phyloP scores from a whole-genome alignment of 1,284 basidiomycete species.

The Cutaneotrichosporon sp. region DNA sequence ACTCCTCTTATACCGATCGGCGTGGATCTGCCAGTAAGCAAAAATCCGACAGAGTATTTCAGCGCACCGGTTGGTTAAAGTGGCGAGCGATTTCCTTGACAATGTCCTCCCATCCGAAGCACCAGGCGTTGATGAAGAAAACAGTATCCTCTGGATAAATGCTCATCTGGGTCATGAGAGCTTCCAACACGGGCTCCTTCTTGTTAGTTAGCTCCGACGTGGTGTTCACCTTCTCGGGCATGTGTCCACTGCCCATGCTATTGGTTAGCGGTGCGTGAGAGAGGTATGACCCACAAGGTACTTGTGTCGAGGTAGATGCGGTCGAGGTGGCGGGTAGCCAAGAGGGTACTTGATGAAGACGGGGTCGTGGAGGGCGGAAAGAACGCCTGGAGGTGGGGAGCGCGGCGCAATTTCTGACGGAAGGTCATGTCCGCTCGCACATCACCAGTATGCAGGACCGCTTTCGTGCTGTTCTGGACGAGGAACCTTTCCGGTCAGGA shows the following conservation, averaged over 20 bases:
- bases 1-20: constrained; percentile 78
- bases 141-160: constrained; percentile 65
- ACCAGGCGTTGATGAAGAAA: constrained; percentile 91
- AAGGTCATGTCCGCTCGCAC: constrained; percentile 81
- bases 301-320: constrained; percentile 82
- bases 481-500: constrained; percentile 66
- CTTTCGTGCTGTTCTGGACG: constrained; percentile 68
- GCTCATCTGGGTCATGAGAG: constrained; percentile 67
- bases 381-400: constrained; percentile 70
- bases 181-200: constrained; percentile 66
- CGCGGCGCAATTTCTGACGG: constrained; percentile 64
- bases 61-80: constrained; percentile 63
- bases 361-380: constrained; percentile 51
- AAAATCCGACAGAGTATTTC: background rate
- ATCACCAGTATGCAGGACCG: constrained; percentile 89
- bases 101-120: constrained; percentile 86
- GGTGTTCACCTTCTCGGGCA: constrained; percentile 67
- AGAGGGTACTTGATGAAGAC: background rate
- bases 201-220: background rate
- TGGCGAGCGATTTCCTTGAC: constrained; percentile 67
- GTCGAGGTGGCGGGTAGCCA: constrained; percentile 56
- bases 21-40: constrained; percentile 65
- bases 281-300: constrained; percentile 41
- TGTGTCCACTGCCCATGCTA: constrained; percentile 60
- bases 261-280: constrained; percentile 2